Evolutionary conservation across 768 basidiomycete species (phyloP), one percentile per base, ranked within the genome.

Genomic region (Phlebiopsis gigantea): DNA sequence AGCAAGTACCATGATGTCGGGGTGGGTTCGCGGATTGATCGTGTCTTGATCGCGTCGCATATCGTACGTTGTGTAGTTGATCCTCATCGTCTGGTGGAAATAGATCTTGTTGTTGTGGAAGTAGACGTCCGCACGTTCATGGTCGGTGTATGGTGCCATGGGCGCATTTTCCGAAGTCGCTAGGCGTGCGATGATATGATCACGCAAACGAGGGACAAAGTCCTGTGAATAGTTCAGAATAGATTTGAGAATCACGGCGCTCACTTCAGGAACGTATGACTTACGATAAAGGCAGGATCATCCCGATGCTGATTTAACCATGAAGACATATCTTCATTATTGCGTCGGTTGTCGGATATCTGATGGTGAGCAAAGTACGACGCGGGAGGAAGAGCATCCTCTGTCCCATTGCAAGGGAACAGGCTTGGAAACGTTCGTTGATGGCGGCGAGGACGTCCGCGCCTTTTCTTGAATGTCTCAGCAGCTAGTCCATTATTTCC

Each of bases 41-140:
- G 67, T 57, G 57, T 81, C 78, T 56, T 78, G 75, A 2, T 60
- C 64, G 0, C 73, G 65, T 15, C 72, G 69, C 15, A 75, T 34
- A 61, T 79, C 73, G 61, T 78, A 79, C 0, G 73, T 75, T 0
- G 76, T 77, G 59, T 74, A 76, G 59, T 75, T 73, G 48, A 77
- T 46, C 0, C 67, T 67, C 3, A 75, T 22, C 4, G 63, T 61
- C 43, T 67, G 65, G 62, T 74, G 72, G 5, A 4, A 21, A 47
- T 65, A 76, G 25, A 73, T 63, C 46, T 24, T 60, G 63, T 68
- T 67, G 46, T 59, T 47, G 3, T 45, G 57, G 41, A 68, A 58
- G 2, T 29, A 25, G 7, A 67, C 44, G 0, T 39, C 5, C 15
- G 50, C 1, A 50, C 60, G 53, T 22, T 71, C 34, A 0, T 64